A percentile compares a stretch with the other conserved stretches of the same genome.
Conservation (phyloP, 2,329 filamentous ascomycete species). For the Paecilomyces formosus region DNA sequence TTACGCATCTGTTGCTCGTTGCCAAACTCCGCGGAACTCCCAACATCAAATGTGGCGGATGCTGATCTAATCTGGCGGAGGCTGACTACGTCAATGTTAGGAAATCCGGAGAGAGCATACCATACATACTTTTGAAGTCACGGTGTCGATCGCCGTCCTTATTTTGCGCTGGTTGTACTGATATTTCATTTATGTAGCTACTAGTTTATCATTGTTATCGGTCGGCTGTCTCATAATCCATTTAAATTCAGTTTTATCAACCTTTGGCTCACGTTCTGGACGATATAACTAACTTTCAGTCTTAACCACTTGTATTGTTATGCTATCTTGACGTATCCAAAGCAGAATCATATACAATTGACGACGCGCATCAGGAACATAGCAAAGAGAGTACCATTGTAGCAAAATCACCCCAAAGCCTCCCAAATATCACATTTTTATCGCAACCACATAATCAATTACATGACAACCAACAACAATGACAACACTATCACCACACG, state of each 20-base stretch:
- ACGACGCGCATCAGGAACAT: too few species aligned
- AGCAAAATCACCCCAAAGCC: background rate
- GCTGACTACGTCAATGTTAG: slow-evolving; percentile 15
- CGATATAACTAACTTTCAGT: too few species aligned
- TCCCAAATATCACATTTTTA: background rate
- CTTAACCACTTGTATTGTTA: too few species aligned
- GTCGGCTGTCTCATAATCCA: background rate
- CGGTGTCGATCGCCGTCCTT: background rate
- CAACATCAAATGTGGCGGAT: slow-evolving; percentile 5
- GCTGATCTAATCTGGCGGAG: slow-evolving; percentile 9
- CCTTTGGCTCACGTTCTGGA: too few species aligned
- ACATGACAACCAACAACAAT: background rate
- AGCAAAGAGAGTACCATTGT: background rate
- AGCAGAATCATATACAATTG: background rate
- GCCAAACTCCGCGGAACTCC: too few species aligned
- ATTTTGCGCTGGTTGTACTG: background rate
- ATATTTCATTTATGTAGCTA: background rate
- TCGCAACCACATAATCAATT: background rate
- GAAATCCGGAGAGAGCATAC: slow-evolving; percentile 1
- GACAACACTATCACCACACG: background rate
- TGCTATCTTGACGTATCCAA: background rate
- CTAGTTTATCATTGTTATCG: background rate
- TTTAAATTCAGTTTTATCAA: background rate
- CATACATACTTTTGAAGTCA: background rate
- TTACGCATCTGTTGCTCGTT: background rate